phyloP scores from a whole-genome alignment of 177 flowering plant species.

The Vitis hybrid region DNA sequence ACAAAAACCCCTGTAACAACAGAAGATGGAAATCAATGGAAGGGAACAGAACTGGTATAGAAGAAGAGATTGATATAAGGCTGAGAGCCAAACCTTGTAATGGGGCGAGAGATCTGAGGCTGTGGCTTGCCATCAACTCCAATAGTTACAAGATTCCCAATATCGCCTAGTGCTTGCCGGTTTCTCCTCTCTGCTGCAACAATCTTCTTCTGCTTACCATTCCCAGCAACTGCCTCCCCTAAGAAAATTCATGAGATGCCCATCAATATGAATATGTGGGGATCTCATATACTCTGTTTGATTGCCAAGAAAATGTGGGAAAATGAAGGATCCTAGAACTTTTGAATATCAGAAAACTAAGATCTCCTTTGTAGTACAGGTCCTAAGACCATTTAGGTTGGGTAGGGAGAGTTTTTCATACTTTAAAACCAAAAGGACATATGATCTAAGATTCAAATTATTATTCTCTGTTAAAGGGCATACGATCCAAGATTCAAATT shows the following conservation, averaged over 20 bases:
- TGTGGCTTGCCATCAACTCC: constrained; percentile 44
- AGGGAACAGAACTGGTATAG: not conserved
- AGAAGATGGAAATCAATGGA: not conserved
- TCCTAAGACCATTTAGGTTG: no score
- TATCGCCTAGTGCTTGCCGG: constrained; percentile 70
- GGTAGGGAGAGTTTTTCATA: no score
- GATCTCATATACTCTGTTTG: no score
- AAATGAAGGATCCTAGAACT: no score
- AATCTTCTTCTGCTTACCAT: constrained; percentile 35
- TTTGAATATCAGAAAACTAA: no score
- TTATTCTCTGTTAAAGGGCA: no score
- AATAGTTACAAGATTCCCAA: constrained; percentile 61
- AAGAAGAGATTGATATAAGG: not conserved
- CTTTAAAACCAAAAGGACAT: no score
- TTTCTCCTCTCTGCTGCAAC: constrained; percentile 35
- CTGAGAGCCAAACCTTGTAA: constrained; percentile 43
- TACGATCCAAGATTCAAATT: no score
- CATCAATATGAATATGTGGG: not conserved
- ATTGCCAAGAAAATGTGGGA: no score
- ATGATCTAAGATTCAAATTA: no score
- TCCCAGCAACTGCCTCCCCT: constrained; percentile 40
- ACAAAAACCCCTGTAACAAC: constrained; percentile 48
- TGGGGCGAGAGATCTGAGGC: constrained; percentile 45
- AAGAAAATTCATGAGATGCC: not conserved
- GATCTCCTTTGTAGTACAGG: no score